Evolutionary conservation across 768 basidiomycete species (phyloP).

Genomic region (Vishniacozyma victoriae): DNA sequence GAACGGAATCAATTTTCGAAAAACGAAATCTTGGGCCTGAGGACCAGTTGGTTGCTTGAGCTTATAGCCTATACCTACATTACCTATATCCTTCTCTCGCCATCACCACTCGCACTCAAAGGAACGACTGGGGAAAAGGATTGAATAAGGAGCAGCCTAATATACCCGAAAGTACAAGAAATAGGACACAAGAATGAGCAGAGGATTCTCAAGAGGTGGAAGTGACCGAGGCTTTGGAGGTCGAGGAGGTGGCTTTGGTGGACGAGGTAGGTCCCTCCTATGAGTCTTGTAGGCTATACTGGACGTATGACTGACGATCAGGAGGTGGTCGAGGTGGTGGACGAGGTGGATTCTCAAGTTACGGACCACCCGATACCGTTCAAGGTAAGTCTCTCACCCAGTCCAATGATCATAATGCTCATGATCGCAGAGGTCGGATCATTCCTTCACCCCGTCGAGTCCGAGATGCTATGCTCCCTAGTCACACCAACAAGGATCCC

Average conservation of each 20-base stretch:
- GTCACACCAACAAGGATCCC: constrained; percentile 83
- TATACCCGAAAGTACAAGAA: too few relatives aligned
- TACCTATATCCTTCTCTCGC: too few relatives aligned
- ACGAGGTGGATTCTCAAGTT: constrained; percentile 33
- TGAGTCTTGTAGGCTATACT: too few relatives aligned
- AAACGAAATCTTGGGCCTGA: too few relatives aligned
- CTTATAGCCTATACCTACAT: too few relatives aligned
- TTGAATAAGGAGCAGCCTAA: too few relatives aligned
- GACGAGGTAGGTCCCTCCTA: constrained; percentile 14
- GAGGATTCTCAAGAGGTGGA: constrained; percentile 38
- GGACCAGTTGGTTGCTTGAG: too few relatives aligned
- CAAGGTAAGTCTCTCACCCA: constrained; percentile 41
- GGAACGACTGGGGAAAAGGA: too few relatives aligned
- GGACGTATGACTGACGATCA: constrained; percentile 17
- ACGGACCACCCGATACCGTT: constrained; percentile 51
- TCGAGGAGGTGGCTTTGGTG: constrained; percentile 27
- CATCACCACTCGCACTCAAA: too few relatives aligned
- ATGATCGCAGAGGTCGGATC: constrained; percentile 69
- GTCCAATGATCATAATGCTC: not conserved
- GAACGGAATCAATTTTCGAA: too few relatives aligned
- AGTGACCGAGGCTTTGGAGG: constrained; percentile 26
- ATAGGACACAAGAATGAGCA: constrained; percentile 37
- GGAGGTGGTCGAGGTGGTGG: constrained; percentile 24
- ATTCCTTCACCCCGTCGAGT: constrained; percentile 92
- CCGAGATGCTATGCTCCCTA: constrained; percentile 93